Percentiles rank a stretch among this genome's conserved stretches.
phyloP scores from a whole-genome alignment of 345 rosid genomes.

The Sisymbrium irio region DNA sequence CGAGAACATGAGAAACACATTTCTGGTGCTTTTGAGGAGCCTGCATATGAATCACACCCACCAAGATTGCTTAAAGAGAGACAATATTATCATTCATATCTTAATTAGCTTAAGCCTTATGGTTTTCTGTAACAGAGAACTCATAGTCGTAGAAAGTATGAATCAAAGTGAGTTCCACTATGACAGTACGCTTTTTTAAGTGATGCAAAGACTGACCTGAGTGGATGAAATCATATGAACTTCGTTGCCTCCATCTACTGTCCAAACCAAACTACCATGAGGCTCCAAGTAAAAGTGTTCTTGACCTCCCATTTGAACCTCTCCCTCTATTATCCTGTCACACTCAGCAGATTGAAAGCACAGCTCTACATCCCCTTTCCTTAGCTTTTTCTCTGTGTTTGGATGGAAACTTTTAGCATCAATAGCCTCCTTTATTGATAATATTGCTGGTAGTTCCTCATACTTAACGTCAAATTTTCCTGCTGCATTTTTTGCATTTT shows the following conservation, averaged over 20 bases:
- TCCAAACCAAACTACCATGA: constrained; percentile 83
- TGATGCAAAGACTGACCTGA: constrained; percentile 52
- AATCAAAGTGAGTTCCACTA: not conserved
- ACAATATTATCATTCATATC: no score
- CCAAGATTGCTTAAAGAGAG: no score
- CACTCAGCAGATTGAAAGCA: constrained; percentile 78
- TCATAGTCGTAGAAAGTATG: no score
- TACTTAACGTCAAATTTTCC: constrained; percentile 68
- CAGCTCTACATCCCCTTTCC: constrained; percentile 79
- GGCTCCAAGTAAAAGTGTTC: constrained; percentile 97
- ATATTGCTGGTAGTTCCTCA: constrained; percentile 74
- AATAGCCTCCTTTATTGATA: constrained; percentile 81
- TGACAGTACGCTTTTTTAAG: not conserved
- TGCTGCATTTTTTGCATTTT: constrained; percentile 80
- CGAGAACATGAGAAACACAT: constrained; percentile 78
- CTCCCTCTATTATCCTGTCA: constrained; percentile 73
- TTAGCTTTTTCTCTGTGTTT: constrained; percentile 53
- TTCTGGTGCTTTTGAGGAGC: constrained; percentile 97
- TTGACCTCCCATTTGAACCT: constrained; percentile 94
- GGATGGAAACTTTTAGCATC: constrained; percentile 77
- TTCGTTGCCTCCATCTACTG: constrained; percentile 82
- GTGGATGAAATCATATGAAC: constrained; percentile 93
- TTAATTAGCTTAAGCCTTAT: no score
- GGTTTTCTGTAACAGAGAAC: no score
- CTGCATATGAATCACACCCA: constrained; percentile 43